Conservation (phyloP, 306 rosid genomes). For the Crataegus laevigata region DNA sequence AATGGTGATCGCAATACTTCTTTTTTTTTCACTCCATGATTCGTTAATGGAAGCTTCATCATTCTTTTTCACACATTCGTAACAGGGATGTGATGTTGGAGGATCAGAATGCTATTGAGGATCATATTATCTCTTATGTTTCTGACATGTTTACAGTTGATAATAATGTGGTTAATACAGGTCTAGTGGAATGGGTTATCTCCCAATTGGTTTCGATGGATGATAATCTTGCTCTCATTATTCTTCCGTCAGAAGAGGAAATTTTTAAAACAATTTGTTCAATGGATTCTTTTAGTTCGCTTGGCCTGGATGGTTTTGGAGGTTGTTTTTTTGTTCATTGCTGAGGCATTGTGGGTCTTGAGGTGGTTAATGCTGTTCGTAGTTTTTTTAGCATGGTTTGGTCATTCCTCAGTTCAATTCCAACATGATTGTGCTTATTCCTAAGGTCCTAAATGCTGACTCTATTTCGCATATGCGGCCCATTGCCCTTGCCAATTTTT, state of each 20-base stretch:
- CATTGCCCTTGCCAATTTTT: background rate
- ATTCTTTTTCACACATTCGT: background rate
- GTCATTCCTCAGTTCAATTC: background rate
- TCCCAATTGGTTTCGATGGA: background rate
- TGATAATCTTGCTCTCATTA: background rate
- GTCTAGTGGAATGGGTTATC: background rate
- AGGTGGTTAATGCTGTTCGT: background rate
- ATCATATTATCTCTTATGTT: background rate
- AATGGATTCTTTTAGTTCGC: background rate
- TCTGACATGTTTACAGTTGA: background rate
- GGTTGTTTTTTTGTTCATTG: background rate
- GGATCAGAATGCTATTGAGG: background rate
- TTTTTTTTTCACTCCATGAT: background rate
- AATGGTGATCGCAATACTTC: background rate
- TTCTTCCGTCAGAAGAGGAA: background rate
- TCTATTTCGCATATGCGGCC: background rate
- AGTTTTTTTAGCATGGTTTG: background rate
- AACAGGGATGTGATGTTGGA: background rate
- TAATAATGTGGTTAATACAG: background rate
- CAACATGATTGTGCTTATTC: background rate
- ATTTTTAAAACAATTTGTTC: background rate
- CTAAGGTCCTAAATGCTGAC: background rate
- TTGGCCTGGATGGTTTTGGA: background rate
- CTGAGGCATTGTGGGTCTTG: background rate
- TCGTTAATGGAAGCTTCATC: background rate